Percentiles rank a stretch among this genome's conserved stretches.
These are phyloP conservation scores for Thecaphora frezii DNA, from an alignment of 1,284 basidiomycete genomes.

Conservation along the genomic window DNA sequence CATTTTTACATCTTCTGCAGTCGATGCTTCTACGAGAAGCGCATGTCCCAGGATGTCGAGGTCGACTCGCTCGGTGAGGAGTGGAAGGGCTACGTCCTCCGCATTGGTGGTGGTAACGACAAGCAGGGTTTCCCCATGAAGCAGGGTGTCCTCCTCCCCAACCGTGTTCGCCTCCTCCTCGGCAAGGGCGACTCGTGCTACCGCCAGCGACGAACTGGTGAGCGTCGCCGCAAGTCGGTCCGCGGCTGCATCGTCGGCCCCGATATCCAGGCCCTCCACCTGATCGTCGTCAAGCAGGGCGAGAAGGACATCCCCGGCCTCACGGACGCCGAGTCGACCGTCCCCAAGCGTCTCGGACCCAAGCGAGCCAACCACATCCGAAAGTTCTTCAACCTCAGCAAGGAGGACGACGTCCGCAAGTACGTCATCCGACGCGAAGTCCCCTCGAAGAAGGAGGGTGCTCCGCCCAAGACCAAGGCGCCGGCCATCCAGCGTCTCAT, in stretches of 20 bases:
- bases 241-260: constrained; percentile 92
- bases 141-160: constrained; percentile 92
- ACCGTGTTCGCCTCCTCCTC: constrained; percentile 93
- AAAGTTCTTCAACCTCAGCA: constrained; percentile 95
- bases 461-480: constrained; percentile 98
- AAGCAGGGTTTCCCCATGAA: constrained; percentile 89
- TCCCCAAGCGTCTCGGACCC: constrained; percentile 93
- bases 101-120: constrained; percentile 95
- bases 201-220: constrained; percentile 86
- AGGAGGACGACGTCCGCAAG: constrained; percentile 97
- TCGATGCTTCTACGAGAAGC: constrained; percentile 94
- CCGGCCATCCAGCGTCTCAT: constrained; percentile 72
- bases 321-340: constrained; percentile 75
- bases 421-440: constrained; percentile 84
- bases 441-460: constrained; percentile 85
- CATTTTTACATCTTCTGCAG: constrained; percentile 5
- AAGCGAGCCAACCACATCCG: constrained; percentile 75
- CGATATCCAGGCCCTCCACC: constrained; percentile 91
- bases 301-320: constrained; percentile 87
- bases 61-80: constrained; percentile 90
- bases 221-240: constrained; percentile 98
- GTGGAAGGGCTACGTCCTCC: constrained; percentile 95
- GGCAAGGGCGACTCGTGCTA: constrained; percentile 96
- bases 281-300: constrained; percentile 96
- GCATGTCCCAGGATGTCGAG: constrained; percentile 91